Evolutionary conservation across 306 rosid species (phyloP), one percentile per base, ranked within the genome.

Genomic region (Cicer yamashitae): DNA sequence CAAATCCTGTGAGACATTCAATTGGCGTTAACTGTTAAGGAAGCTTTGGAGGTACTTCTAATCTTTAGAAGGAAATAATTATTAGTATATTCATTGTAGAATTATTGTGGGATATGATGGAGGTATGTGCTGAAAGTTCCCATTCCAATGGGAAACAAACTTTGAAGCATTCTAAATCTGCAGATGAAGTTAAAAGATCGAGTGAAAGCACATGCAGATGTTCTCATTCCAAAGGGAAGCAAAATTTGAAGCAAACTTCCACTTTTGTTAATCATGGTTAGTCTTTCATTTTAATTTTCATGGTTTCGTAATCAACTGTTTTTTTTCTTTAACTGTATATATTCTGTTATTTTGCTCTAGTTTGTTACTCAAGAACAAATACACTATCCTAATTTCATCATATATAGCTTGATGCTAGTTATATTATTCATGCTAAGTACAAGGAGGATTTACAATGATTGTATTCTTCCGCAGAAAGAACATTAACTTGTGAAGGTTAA

Each of bases 181-280:
- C 85, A 69, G 85, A 83, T 82, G 86, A 84, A 71, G 84, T 65
- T 38, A 89, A 88, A 70, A 82, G 77, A 69, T 62, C 85, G 38
- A 67, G 76, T 48, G 81, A 89, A 80, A 77, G 77, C 68, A 43
- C 66, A 74, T 70, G 45, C 20, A 81, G 63, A 75, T 57, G 69
- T 81, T 78, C 59, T 45, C 83, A 74, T 64, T 58, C 77, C 65
- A 78, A 48, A 22, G 73, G 81, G 82, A 84, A 69, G 80, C 84
- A 46, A 86, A 87, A 78, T 87, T 82, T 76, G 85, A 89, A 63
- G 41, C 78, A 65, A 77, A 48, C 93, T 67, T 78, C 90, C 14
- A 67, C 59, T 13, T 91, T 83, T 84, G 87, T 91, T 78, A 93
- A 93, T 86, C 89, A 86, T 59, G 98, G 98, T 93, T 62, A 82